phyloP scores from a whole-genome alignment of 2,329 filamentous ascomycete species.

The Cladobotryum mycophilum region DNA sequence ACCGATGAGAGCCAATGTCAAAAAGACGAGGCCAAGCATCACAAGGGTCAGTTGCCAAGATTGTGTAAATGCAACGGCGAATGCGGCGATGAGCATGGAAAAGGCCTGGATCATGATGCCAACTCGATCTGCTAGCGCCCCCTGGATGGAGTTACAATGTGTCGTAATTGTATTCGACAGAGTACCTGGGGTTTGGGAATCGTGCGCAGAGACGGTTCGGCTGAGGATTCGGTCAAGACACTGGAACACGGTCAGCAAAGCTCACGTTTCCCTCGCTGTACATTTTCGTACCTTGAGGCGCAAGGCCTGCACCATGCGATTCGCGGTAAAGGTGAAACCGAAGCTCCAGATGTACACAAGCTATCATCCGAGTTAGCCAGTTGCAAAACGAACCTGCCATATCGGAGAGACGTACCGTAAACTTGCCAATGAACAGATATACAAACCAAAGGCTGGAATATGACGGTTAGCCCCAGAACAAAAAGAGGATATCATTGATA shows the following conservation, averaged over 20 bases:
- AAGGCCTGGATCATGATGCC: conserved; percentile 10
- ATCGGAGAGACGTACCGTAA: not conserved
- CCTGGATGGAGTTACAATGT: conserved; percentile 7
- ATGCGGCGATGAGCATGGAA: conserved; percentile 6
- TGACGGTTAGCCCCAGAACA: not conserved
- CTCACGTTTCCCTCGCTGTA: not conserved
- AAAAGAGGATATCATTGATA: not conserved
- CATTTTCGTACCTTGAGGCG: conserved; percentile 4
- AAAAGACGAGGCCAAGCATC: conserved; percentile 5
- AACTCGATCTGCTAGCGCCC: conserved; percentile 5
- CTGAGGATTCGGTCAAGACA: conserved; percentile 3
- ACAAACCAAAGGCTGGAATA: not conserved
- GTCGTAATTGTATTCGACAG: conserved; percentile 6
- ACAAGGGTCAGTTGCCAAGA: conserved; percentile 9
- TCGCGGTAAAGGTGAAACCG: conserved; percentile 4
- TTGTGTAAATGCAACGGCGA: conserved; percentile 8
- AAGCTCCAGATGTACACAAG: conserved; percentile 6
- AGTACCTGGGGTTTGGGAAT: conserved; percentile 3
- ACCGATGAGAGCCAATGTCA: conserved; percentile 5
- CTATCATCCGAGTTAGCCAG: not conserved
- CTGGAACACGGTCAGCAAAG: not conserved
- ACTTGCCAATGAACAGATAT: not conserved
- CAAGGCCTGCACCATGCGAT: conserved; percentile 5
- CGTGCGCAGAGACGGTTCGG: conserved; percentile 2
- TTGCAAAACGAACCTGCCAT: not conserved